Conservation (phyloP, 73 alveolate species). For the Paramecium biaurelia region DNA sequence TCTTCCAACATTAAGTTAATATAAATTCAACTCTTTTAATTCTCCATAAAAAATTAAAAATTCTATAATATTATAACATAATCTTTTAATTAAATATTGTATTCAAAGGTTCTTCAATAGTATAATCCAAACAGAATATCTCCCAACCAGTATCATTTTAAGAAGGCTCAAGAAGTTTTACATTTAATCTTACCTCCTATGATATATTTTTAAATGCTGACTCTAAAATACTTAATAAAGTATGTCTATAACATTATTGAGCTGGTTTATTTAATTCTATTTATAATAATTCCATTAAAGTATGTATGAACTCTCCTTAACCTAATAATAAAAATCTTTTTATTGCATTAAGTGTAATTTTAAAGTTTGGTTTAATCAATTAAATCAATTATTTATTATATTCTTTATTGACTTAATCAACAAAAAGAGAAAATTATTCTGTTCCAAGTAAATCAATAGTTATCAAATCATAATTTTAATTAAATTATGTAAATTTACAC, state of each 20-base stretch:
- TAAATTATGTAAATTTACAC: background rate
- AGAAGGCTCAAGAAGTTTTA: conserved; percentile 84
- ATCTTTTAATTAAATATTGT: conserved; percentile 84
- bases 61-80: conserved; percentile 83
- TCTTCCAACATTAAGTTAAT: conserved; percentile 81
- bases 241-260: background rate
- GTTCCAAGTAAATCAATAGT: background rate
- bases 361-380: background rate
- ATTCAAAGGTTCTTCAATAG: conserved; percentile 92
- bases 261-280: conserved; percentile 92
- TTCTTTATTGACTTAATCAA: background rate
- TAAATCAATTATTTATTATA: background rate
- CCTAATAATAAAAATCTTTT: conserved; percentile 90
- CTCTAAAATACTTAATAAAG: conserved; percentile 46
- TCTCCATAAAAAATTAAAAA: conserved; percentile 94
- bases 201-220: background rate
- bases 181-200: conserved; percentile 71
- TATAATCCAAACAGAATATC: conserved; percentile 92
- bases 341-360: conserved; percentile 59
- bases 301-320: conserved; percentile 96
- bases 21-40: conserved; percentile 87
- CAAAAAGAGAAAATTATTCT: background rate
- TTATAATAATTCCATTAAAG: conserved; percentile 90
- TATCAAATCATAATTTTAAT: background rate
- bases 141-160: conserved; percentile 99